Percentiles rank a stretch among this genome's conserved stretches.
Conservation (phyloP, 2,329 filamentous ascomycete species). For the Epichloe baconii region DNA sequence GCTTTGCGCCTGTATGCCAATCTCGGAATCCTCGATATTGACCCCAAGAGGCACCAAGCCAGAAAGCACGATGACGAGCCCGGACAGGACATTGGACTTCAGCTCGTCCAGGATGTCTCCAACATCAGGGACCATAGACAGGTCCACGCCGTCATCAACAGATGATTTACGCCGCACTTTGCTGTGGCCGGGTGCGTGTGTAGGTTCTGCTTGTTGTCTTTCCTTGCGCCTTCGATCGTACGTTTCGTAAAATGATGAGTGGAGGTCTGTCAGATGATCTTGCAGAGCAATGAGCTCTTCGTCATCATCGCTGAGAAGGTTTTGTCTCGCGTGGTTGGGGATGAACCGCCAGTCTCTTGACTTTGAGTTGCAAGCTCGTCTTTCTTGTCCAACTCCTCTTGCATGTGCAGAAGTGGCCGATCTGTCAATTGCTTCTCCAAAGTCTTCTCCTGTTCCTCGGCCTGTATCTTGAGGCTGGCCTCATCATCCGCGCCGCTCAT, state of each 20-base stretch:
- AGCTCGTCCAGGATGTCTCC: slow-evolving; percentile 72
- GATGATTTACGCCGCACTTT: slow-evolving; percentile 18
- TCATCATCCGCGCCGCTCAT: slow-evolving; percentile 63
- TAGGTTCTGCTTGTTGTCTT: slow-evolving; percentile 21
- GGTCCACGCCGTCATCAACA: slow-evolving; percentile 29
- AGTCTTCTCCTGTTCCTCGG: slow-evolving; percentile 73
- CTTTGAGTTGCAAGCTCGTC: slow-evolving; percentile 29
- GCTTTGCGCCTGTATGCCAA: slow-evolving; percentile 71
- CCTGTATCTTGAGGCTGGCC: slow-evolving; percentile 57
- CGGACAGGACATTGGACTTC: slow-evolving; percentile 63
- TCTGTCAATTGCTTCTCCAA: slow-evolving; percentile 83
- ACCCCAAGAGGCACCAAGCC: slow-evolving; percentile 77
- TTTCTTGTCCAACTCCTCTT: slow-evolving; percentile 79
- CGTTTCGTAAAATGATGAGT: slow-evolving; percentile 68
- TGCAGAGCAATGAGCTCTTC: slow-evolving; percentile 67
- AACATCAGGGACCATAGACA: slow-evolving; percentile 61
- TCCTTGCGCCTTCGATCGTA: slow-evolving; percentile 49
- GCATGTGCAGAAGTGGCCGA: slow-evolving; percentile 78
- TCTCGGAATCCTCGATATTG: slow-evolving; percentile 69
- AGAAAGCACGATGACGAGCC: slow-evolving; percentile 72
- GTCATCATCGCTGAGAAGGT: slow-evolving; percentile 79
- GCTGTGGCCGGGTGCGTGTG: slow-evolving; percentile 22
- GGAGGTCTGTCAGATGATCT: slow-evolving; percentile 60
- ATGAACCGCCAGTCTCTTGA: slow-evolving; percentile 12
- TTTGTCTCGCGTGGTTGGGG: slow-evolving; percentile 43